Conservation (phyloP, 1,284 basidiomycete species). For the Mycena sp. region DNA sequence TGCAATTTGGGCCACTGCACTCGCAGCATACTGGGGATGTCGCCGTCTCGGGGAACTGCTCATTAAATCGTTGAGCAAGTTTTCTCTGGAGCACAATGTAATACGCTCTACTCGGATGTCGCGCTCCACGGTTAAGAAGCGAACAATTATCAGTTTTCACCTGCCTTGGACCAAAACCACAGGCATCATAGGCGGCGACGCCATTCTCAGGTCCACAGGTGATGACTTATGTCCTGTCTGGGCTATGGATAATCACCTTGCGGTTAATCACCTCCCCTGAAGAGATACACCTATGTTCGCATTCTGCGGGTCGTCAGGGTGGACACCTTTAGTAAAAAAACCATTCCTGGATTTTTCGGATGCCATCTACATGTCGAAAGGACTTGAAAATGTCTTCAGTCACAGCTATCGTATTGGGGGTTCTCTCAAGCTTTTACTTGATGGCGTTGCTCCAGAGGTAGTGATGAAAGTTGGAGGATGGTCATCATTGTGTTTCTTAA, state of each 20-base stretch:
- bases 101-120: no score
- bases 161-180: constrained; percentile 3
- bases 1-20: no score
- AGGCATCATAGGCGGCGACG: no score
- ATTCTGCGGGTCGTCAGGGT: background rate
- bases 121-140: no score
- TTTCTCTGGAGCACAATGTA: no score
- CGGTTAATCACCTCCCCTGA: constrained; percentile 20
- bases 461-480: no score
- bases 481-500: no score
- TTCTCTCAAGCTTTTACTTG: constrained; percentile 6
- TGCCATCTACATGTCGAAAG: constrained; percentile 27
- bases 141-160: no score
- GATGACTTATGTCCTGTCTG: constrained; percentile 32
- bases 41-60: no score
- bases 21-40: no score
- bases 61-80: no score
- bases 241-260: constrained; percentile 36
- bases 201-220: constrained; percentile 22
- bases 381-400: no score
- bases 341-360: constrained; percentile 35
- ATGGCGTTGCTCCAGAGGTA: constrained; percentile 12
- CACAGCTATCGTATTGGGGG: constrained; percentile 28
- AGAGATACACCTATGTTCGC: constrained; percentile 31
- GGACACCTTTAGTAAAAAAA: constrained; percentile 21